phyloP scores from a whole-genome alignment of 2,329 filamentous ascomycete genomes.

The Trichoderma citrinoviride region DNA sequence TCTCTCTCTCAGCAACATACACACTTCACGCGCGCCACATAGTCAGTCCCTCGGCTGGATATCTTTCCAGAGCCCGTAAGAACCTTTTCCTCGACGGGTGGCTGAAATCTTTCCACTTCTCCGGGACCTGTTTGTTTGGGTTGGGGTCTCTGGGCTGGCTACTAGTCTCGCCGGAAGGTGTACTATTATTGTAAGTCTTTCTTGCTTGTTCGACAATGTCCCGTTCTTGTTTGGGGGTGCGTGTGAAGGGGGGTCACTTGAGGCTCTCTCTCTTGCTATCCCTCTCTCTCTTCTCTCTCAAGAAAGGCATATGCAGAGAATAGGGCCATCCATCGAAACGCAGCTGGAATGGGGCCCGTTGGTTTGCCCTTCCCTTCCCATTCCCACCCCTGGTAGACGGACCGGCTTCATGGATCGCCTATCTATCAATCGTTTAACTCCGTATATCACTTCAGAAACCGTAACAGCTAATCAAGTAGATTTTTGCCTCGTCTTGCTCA shows the following conservation, averaged over 20 bases:
- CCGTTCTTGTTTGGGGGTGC: not conserved
- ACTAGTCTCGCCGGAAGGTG: not conserved
- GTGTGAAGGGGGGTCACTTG: not conserved
- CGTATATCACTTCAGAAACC: no score
- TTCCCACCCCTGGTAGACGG: not conserved
- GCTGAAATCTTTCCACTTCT: constrained; percentile 19
- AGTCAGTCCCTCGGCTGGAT: no score
- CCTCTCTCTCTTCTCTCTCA: no score
- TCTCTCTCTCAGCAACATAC: no score
- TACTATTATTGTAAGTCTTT: not conserved
- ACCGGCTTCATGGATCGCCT: not conserved
- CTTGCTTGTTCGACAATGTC: not conserved
- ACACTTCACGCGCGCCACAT: no score
- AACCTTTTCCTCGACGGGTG: not conserved
- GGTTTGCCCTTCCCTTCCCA: not conserved
- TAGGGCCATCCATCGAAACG: no score
- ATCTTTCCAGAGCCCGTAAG: no score
- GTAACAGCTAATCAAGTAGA: not conserved
- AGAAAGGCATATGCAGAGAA: no score
- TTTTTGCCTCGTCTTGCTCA: not conserved
- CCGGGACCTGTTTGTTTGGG: not conserved
- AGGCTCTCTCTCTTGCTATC: no score
- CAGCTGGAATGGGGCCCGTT: no score
- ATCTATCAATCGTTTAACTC: no score
- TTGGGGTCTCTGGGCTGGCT: not conserved